phyloP scores from a whole-genome alignment of 2,329 filamentous ascomycete species.

The Lomentospora prolificans region DNA sequence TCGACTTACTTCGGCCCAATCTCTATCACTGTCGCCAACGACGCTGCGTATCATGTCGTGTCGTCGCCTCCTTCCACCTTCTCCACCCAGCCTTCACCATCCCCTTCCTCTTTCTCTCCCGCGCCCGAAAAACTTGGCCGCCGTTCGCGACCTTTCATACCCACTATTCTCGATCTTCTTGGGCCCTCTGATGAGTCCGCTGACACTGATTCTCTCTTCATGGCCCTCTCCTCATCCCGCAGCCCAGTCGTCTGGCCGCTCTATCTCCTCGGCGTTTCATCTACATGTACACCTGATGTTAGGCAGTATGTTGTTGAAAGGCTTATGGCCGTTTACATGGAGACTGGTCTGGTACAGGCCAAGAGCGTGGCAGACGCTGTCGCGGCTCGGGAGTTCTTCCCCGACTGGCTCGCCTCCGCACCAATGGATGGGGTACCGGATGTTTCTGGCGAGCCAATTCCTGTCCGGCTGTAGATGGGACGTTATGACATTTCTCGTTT shows the following conservation, averaged over 20 bases:
- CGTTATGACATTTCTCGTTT: not conserved
- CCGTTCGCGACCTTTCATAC: not conserved
- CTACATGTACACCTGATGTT: conserved; percentile 29
- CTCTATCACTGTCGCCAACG: conserved; percentile 19
- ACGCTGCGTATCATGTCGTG: conserved; percentile 19
- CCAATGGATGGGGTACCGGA: not conserved
- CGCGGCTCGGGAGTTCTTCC: conserved; percentile 22
- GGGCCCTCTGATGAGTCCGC: not conserved
- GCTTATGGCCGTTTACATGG: conserved; percentile 32
- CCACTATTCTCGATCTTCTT: conserved; percentile 5
- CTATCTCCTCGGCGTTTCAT: conserved; percentile 37
- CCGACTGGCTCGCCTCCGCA: conserved; percentile 16
- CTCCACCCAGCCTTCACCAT: conserved; percentile 18
- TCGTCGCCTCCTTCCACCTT: not conserved
- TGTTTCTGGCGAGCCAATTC: conserved; percentile 4
- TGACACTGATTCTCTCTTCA: conserved; percentile 32
- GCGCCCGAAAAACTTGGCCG: conserved; percentile 4
- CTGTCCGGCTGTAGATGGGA: not conserved
- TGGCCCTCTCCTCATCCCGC: conserved; percentile 37
- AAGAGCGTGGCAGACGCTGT: conserved; percentile 31
- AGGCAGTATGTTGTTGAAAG: conserved; percentile 34
- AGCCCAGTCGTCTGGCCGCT: conserved; percentile 41
- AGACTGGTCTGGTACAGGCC: conserved; percentile 36
- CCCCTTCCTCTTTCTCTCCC: conserved; percentile 17
- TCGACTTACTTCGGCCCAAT: conserved; percentile 13